Percentiles rank a stretch among this genome's conserved stretches.
phyloP scores from a whole-genome alignment of 73 alveolate genomes.

The Stentor roeselii region DNA sequence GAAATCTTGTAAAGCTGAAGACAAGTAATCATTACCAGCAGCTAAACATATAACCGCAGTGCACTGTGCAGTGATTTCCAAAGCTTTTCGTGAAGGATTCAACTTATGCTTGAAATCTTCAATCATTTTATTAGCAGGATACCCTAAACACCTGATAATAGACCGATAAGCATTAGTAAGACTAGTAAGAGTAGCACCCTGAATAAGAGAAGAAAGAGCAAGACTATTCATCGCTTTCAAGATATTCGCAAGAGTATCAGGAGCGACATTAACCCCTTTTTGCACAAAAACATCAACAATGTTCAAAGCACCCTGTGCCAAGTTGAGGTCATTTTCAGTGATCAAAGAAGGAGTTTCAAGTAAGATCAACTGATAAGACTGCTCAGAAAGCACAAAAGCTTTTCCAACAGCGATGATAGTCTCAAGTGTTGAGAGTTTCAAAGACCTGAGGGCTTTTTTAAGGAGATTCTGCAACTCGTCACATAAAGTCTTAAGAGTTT shows the following conservation, averaged over 20 bases:
- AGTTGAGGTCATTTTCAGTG: constrained; percentile 33
- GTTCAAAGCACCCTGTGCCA: background rate
- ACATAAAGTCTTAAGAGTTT: background rate
- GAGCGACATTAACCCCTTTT: constrained; percentile 39
- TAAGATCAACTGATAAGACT: background rate
- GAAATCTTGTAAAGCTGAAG: constrained; percentile 2
- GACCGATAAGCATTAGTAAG: background rate
- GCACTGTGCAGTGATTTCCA: constrained; percentile 33
- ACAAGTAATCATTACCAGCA: background rate
- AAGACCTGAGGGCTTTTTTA: constrained; percentile 38
- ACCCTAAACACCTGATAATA: background rate
- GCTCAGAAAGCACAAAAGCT: constrained; percentile 31
- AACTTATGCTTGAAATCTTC: background rate
- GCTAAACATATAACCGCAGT: constrained; percentile 37
- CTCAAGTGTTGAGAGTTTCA: constrained; percentile 54
- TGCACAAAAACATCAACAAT: background rate
- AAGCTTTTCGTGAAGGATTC: background rate
- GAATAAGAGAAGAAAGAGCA: constrained; percentile 33
- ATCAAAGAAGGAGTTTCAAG: constrained; percentile 40
- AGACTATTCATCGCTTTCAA: background rate
- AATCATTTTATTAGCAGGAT: background rate
- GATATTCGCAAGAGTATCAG: constrained; percentile 27
- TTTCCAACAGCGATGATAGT: constrained; percentile 39
- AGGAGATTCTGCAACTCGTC: constrained; percentile 37
- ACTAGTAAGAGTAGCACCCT: constrained; percentile 33